Conservation (phyloP, 2,329 filamentous ascomycete genomes). For the Neonectria sp. region DNA sequence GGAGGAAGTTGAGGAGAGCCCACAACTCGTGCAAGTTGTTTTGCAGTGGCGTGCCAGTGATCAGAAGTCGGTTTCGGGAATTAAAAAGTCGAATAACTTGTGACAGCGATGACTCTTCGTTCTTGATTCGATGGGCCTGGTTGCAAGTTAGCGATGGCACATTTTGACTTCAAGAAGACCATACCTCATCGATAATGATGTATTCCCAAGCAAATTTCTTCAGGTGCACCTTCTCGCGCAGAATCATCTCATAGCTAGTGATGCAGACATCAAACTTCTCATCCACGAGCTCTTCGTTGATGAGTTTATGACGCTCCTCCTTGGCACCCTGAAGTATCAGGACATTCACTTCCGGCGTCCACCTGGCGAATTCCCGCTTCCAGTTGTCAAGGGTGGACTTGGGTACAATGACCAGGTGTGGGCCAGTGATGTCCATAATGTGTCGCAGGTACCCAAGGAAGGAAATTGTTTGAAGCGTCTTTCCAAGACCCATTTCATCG, state of each 20-base stretch:
- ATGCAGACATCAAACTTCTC: constrained; percentile 98
- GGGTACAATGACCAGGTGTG: constrained; percentile 91
- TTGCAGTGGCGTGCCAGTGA: constrained; percentile 96
- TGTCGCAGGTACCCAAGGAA: constrained; percentile 96
- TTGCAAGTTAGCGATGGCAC: constrained; percentile 33
- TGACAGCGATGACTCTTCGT: constrained; percentile 96
- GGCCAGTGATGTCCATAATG: constrained; percentile 89
- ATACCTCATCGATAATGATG: constrained; percentile 93
- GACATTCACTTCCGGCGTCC: constrained; percentile 97
- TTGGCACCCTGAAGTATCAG: constrained; percentile 95
- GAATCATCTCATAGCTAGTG: constrained; percentile 99
- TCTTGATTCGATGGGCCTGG: constrained; percentile 94
- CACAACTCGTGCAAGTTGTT: constrained; percentile 99
- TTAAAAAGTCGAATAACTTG: constrained; percentile 98
- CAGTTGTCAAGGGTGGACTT: constrained; percentile 99
- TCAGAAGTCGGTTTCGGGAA: constrained; percentile 93
- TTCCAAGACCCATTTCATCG: constrained; percentile 98
- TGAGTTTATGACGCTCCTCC: constrained; percentile 89
- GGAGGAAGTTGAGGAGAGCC: constrained; percentile 95
- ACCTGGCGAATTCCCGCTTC: constrained; percentile 93
- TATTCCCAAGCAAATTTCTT: constrained; percentile 99
- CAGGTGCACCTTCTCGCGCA: constrained; percentile 92
- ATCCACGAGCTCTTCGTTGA: constrained; percentile 91
- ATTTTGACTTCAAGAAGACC: background rate
- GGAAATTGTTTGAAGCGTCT: constrained; percentile 97